Evolutionary conservation across 768 basidiomycete species (phyloP), one percentile per base, ranked within the genome.

Genomic region (Paxillus involutus): DNA sequence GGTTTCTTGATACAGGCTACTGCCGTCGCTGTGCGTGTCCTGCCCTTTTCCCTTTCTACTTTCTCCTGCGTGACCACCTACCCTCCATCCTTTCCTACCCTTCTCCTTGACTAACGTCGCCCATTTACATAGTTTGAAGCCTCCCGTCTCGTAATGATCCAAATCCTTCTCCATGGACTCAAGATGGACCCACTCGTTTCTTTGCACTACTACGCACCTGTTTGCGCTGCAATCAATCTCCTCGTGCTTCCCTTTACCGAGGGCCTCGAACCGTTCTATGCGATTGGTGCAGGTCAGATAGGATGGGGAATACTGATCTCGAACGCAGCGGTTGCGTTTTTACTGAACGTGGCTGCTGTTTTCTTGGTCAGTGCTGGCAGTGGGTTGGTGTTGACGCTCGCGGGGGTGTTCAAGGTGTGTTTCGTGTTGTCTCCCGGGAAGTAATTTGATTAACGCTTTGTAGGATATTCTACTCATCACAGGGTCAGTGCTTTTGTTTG

Each of bases 161-260:
- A 98, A 69, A 84, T 95, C 49, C 84, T 98, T 39, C 78, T 98
- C 0, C 93, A 97, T 66, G 94, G 94, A 36, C 75, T 97, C 65
- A 97, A 97, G 75, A 98, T 98, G 95, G 94, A 97, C 66, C 96
- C 96, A 0, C 82, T 98, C 6, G 91, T 94, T 19, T 97, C 94
- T 6, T 73, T 98, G 48, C 91, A 98, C 76, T 98, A 96, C 76
- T 97, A 94, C 67, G 94, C 95, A 10, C 94, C 94, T 13, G 91
- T 98, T 48, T 98, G 96, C 70, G 94, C 96, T 0, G 69, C 77
- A 56, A 90, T 98, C 76, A 98, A 97, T 71, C 80, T 93, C 21
- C 67, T 82, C 50, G 77, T 96, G 58, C 72, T 98, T 17, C 94
- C 94, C 7, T 91, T 98, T 76, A 95, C 92, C 0, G 96, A 98